These are phyloP conservation scores for Antrodiella citrinella DNA, from an alignment of 768 basidiomycete genomes.

Conservation along the genomic window DNA sequence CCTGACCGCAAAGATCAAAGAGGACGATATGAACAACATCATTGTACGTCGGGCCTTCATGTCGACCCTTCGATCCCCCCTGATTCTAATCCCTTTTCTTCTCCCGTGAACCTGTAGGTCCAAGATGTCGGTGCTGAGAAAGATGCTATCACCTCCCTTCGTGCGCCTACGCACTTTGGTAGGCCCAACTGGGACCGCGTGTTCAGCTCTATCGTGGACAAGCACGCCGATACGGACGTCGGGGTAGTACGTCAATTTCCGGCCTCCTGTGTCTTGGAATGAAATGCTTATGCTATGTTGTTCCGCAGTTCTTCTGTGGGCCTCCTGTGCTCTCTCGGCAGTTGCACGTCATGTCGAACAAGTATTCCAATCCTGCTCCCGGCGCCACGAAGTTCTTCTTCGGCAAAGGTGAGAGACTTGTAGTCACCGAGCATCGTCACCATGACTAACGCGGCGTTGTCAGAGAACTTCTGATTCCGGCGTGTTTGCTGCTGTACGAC, in stretches of 20 bases:
- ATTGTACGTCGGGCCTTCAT: slow-evolving; percentile 39
- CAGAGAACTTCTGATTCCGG: slow-evolving; percentile 22
- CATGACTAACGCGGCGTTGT: neutral
- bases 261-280: neutral
- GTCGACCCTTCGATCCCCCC: neutral
- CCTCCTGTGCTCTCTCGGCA: slow-evolving; percentile 61
- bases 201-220: slow-evolving; percentile 65
- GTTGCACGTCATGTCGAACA: slow-evolving; percentile 77
- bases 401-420: slow-evolving; percentile 62
- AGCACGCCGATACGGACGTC: slow-evolving; percentile 83
- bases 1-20: slow-evolving; percentile 83
- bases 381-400: slow-evolving; percentile 79
- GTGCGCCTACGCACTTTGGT: slow-evolving; percentile 90
- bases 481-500: neutral
- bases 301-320: slow-evolving; percentile 72
- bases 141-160: slow-evolving; percentile 83
- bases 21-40: slow-evolving; percentile 92
- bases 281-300: slow-evolving; percentile 1
- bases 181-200: slow-evolving; percentile 81
- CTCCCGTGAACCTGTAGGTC: slow-evolving; percentile 31
- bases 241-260: slow-evolving; percentile 55
- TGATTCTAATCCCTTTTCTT: neutral
- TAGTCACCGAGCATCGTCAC: neutral
- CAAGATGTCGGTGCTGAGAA: slow-evolving; percentile 91
- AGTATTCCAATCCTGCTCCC: slow-evolving; percentile 62